Conservation (phyloP, 257 asterid genomes). For the Solanum clarkiae region DNA sequence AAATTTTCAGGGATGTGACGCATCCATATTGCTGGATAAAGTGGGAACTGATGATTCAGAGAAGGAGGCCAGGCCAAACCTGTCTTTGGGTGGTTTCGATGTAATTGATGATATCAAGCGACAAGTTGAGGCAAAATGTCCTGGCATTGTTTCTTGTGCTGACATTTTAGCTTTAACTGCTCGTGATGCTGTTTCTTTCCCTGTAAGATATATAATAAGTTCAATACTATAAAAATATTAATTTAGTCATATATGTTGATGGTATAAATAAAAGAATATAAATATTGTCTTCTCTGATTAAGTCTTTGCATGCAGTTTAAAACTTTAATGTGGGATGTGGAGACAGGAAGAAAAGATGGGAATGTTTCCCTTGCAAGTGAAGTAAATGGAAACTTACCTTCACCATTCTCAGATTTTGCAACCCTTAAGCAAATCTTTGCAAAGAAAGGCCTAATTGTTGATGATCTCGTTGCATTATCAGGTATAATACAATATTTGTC, state of each 20-base stretch:
- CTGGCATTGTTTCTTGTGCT: conserved; percentile 16
- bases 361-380: conserved; percentile 20
- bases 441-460: conserved; percentile 14
- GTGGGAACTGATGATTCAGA: not conserved
- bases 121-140: conserved; percentile 13
- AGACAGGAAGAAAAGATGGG: conserved; percentile 48
- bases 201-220: not conserved
- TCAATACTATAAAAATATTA: no score
- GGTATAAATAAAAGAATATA: no score
- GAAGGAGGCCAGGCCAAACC: conserved; percentile 17
- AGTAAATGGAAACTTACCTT: conserved; percentile 21
- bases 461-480: conserved; percentile 45
- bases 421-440: conserved; percentile 20
- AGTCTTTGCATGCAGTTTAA: conserved; percentile 7
- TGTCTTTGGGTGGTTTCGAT: conserved; percentile 9
- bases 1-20: conserved; percentile 22
- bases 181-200: conserved; percentile 16
- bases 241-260: no score
- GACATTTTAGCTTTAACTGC: conserved; percentile 20
- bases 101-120: conserved; percentile 21
- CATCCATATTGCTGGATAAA: conserved; percentile 15
- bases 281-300: not conserved
- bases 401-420: conserved; percentile 28
- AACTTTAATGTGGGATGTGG: conserved; percentile 30
- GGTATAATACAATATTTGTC: conserved; percentile 8